A percentile compares a stretch with the other conserved stretches of the same genome.
phyloP scores from a whole-genome alignment of 805 yeast species.

The Candida sanyiensis region DNA sequence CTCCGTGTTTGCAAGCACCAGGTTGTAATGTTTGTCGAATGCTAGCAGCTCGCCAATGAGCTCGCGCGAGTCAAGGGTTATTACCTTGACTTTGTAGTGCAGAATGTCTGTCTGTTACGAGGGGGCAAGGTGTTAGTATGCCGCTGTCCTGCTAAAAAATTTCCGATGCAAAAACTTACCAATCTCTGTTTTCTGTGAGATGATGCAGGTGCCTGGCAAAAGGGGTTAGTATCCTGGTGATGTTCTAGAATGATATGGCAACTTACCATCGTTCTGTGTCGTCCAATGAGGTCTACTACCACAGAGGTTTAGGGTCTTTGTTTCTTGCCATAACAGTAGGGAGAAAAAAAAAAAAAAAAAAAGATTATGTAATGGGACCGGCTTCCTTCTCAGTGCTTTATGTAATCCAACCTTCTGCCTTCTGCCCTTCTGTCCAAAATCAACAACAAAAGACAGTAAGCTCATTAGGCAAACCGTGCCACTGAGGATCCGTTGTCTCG shows the following conservation, averaged over 20 bases:
- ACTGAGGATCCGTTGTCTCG: neutral
- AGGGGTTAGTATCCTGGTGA: constrained; percentile 6
- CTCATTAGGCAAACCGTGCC: no score
- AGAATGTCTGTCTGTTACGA: constrained; percentile 58
- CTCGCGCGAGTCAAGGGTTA: constrained; percentile 71
- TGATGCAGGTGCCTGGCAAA: constrained; percentile 16
- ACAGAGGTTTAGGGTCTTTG: no score
- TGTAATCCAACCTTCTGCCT: no score
- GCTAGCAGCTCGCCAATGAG: constrained; percentile 79
- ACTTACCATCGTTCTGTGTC: constrained; percentile 10
- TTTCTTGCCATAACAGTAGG: no score
- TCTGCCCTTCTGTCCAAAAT: no score
- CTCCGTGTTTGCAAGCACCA: constrained; percentile 78
- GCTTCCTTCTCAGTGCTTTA: no score
- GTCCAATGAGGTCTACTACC: no score
- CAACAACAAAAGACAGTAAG: neutral
- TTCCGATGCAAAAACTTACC: constrained; percentile 24
- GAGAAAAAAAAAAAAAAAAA: no score
- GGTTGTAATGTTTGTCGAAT: constrained; percentile 83
- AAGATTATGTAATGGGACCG: no score
- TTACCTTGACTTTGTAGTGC: constrained; percentile 65
- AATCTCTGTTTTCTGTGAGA: constrained; percentile 41
- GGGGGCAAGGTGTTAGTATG: no score
- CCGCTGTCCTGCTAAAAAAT: constrained; percentile 2
- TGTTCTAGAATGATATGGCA: neutral